Base-by-base conservation (phyloP, 2,329 filamentous ascomycete genomes). In the Chaetomium strumarium region DNA sequence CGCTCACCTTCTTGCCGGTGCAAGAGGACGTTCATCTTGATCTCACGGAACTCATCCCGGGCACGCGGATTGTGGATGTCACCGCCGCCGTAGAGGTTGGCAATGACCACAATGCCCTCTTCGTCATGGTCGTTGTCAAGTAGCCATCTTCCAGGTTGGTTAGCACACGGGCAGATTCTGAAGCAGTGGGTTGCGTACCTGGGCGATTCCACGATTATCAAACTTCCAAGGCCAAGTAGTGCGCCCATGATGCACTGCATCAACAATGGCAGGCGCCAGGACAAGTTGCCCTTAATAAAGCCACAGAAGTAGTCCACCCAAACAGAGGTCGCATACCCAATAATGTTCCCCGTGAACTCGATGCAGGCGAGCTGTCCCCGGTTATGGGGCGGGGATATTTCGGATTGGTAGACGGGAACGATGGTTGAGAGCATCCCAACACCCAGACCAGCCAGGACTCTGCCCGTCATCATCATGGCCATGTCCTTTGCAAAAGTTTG, bases 281-380 rank as follows among this genome's bases (percentile, higher is more conserved):
- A 90, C 73, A 86, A 79, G 68, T 97, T 76, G 63, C 77, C 88
- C 57, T 89, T 71, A 66, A 99, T 97, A 67, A 79, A 96, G 53
- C 88, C 93, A 71, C 91, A 96, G 64, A 93, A 92, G 71, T 97
- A 99, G 70, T 99, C 93, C 29, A 97, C 92, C 93, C 93, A 99
- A 19, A 97, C 92, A 62, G 92, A 97, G 49, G 90, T 90, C 50
- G 92, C 86, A 68, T 99, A 99, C 31, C 93, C 93, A 56, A 89
- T 85, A 58, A 99, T 95, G 70, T 99, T 99, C 49, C 93, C 93
- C 0, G 92, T 92, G 66, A 97, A 99, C 69, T 99, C 93, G 60
- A 99, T 97, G 69, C 93, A 97, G 20, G 92, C 93, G 56, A 99
- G 78, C 72, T 93, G 95, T 58, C 93, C 93, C 63, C 93, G 81